phyloP scores from a whole-genome alignment of 768 basidiomycete genomes.

The Mycena galopus region DNA sequence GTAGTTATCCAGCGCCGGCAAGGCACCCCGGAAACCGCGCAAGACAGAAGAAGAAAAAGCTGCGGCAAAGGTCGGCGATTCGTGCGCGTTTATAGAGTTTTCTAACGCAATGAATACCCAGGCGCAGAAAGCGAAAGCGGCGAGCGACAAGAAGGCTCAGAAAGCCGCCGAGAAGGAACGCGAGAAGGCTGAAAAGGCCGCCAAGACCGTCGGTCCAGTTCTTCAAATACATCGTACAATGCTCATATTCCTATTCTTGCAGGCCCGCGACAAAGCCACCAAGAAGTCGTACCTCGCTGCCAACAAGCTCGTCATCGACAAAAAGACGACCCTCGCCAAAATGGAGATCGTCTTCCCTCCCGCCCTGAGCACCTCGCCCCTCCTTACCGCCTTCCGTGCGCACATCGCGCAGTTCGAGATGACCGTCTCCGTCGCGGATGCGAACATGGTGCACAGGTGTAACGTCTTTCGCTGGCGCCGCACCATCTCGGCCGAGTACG shows the following conservation, averaged over 20 bases:
- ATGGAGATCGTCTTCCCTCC: constrained; percentile 34
- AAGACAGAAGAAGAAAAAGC: constrained; percentile 33
- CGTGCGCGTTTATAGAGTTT: neutral
- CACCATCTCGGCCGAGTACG: constrained; percentile 18
- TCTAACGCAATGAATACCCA: neutral
- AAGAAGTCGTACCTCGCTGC: constrained; percentile 21
- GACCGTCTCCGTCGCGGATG: constrained; percentile 4
- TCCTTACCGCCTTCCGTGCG: neutral
- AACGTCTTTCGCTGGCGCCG: constrained; percentile 31
- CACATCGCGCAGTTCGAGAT: constrained; percentile 15
- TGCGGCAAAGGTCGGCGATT: constrained; percentile 2
- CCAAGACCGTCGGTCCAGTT: neutral
- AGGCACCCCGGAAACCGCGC: constrained; percentile 17
- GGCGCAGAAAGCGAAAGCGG: constrained; percentile 19
- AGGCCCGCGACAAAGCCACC: constrained; percentile 21
- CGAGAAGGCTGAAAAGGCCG: constrained; percentile 17
- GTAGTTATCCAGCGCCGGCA: neutral
- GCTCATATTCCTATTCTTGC: neutral
- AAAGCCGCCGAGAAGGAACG: constrained; percentile 20
- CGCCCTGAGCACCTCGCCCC: neutral
- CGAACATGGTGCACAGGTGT: neutral
- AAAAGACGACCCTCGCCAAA: constrained; percentile 26
- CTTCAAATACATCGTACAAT: neutral
- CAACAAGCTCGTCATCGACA: constrained; percentile 36
- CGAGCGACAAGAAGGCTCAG: constrained; percentile 25